Conservation (phyloP, 805 yeast genomes). For the Teunomyces gatunensis region DNA sequence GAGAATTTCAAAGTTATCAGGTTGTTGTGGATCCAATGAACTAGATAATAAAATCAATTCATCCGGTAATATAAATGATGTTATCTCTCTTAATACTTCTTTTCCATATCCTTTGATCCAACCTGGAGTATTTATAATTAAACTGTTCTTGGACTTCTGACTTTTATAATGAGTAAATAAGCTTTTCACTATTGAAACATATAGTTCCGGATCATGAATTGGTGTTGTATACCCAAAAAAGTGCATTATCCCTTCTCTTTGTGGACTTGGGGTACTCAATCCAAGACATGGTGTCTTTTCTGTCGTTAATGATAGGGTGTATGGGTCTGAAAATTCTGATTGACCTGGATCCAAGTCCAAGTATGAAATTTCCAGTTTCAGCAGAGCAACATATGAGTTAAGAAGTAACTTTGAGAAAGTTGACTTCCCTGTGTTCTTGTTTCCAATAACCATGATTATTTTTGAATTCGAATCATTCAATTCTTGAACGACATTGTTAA, state of each 20-base stretch:
- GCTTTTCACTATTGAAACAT: constrained; percentile 41
- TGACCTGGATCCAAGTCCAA: constrained; percentile 90
- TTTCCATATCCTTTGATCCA: constrained; percentile 90
- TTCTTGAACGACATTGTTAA: constrained; percentile 5
- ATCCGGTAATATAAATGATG: constrained; percentile 49
- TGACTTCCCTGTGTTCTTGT: constrained; percentile 82
- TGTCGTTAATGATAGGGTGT: constrained; percentile 57
- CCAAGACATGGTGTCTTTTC: constrained; percentile 26
- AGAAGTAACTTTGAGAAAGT: constrained; percentile 57
- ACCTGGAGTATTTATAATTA: constrained; percentile 80
- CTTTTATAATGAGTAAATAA: constrained; percentile 31
- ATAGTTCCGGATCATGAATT: constrained; percentile 59
- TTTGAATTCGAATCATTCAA: constrained; percentile 11
- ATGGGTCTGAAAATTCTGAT: constrained; percentile 73
- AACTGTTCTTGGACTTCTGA: constrained; percentile 21
- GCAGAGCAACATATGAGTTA: constrained; percentile 40
- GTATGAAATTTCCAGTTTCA: constrained; percentile 36
- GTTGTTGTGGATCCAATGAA: constrained; percentile 16
- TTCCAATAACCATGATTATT: constrained; percentile 50
- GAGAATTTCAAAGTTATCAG: constrained; percentile 28
- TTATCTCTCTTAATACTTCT: constrained; percentile 53
- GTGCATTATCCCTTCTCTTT: constrained; percentile 18
- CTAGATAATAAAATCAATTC: constrained; percentile 50
- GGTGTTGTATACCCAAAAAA: constrained; percentile 71
- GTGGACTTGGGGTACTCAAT: constrained; percentile 20